phyloP scores from a whole-genome alignment of 805 yeast species.

The Brettanomyces naardenensis region DNA sequence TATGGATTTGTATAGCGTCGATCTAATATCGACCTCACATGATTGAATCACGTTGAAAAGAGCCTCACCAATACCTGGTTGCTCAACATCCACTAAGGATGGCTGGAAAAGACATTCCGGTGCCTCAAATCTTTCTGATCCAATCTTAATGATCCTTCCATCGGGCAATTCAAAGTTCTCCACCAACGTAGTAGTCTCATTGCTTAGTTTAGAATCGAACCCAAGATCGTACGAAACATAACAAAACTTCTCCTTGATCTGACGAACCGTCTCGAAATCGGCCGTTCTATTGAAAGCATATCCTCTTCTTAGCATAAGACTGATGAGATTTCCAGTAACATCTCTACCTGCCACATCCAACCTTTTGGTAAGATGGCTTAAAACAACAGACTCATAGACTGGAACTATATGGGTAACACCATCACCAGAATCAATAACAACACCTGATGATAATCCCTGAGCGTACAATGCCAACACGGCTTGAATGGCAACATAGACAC shows the following conservation, averaged over 20 bases:
- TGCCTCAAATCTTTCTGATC: constrained; percentile 93
- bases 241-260: constrained; percentile 92
- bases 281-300: constrained; percentile 98
- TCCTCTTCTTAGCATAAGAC: constrained; percentile 85
- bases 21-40: constrained; percentile 90
- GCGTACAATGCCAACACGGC: constrained; percentile 98
- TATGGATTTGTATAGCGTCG: constrained; percentile 82
- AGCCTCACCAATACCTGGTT: constrained; percentile 92
- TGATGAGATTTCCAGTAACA: constrained; percentile 93
- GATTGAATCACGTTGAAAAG: constrained; percentile 88
- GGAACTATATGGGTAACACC: constrained; percentile 99
- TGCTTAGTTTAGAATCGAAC: constrained; percentile 77
- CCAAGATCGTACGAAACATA: constrained; percentile 93
- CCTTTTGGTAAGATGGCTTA: constrained; percentile 86
- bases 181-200: constrained; percentile 92
- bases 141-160: constrained; percentile 89
- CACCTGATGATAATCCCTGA: constrained; percentile 94
- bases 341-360: constrained; percentile 98
- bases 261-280: constrained; percentile 97
- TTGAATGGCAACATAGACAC: constrained; percentile 92
- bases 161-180: constrained; percentile 93
- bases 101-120: constrained; percentile 98
- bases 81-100: constrained; percentile 87
- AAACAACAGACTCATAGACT: constrained; percentile 93
- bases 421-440: constrained; percentile 97